A percentile compares a stretch with the other conserved stretches of the same genome.
Conservation (phyloP, 805 yeast genomes). For the Zygoascus bituminiphila region DNA sequence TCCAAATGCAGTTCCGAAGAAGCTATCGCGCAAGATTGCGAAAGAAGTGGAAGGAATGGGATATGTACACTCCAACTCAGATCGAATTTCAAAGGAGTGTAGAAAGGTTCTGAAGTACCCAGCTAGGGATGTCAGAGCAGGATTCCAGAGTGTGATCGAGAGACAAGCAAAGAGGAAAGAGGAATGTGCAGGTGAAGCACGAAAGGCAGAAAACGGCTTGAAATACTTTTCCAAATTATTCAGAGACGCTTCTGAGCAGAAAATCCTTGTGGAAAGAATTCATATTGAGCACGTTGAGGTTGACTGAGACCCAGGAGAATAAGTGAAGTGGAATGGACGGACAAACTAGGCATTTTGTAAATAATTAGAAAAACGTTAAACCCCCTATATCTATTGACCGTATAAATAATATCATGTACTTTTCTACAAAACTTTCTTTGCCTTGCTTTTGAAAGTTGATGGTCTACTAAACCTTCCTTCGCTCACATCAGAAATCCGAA, state of each 20-base stretch:
- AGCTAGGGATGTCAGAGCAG: constrained; percentile 66
- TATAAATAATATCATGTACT: no score
- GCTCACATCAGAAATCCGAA: no score
- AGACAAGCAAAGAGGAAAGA: constrained; percentile 50
- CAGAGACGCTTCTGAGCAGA: constrained; percentile 39
- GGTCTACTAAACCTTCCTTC: no score
- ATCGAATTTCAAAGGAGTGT: constrained; percentile 72
- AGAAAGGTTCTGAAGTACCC: constrained; percentile 76
- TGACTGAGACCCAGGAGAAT: no score
- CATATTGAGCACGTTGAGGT: constrained; percentile 11
- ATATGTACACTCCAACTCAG: constrained; percentile 70
- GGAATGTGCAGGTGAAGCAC: constrained; percentile 42
- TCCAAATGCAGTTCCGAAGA: constrained; percentile 82
- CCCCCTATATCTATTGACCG: no score
- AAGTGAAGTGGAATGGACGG: no score
- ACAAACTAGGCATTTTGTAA: no score
- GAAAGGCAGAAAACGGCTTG: constrained; percentile 48
- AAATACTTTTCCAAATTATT: constrained; percentile 46
- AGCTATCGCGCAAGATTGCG: constrained; percentile 65
- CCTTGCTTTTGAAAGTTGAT: no score
- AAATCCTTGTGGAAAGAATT: constrained; percentile 33
- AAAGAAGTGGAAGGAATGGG: constrained; percentile 56
- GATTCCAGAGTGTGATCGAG: constrained; percentile 60
- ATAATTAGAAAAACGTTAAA: no score
- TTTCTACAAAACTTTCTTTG: no score